Evolutionary conservation across 2,329 filamentous ascomycete species (phyloP).

Genomic region (Colletotrichum limetticola): DNA sequence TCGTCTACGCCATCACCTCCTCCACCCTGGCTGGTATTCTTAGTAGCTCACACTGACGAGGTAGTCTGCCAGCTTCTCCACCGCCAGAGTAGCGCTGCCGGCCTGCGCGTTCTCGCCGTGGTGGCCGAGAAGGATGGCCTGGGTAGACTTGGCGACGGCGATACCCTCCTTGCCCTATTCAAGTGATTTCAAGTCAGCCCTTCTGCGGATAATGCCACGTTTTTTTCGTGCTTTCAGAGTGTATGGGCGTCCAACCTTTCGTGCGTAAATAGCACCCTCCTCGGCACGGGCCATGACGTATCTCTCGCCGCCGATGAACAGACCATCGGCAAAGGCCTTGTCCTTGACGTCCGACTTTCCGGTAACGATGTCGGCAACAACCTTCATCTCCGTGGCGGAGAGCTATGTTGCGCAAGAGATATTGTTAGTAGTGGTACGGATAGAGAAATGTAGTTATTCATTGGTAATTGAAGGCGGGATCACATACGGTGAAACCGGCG

Average conservation of each 20-base stretch:
- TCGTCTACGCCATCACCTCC: slow-evolving; percentile 14
- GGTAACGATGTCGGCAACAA: slow-evolving; percentile 63
- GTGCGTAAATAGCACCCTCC: slow-evolving; percentile 83
- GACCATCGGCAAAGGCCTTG: slow-evolving; percentile 76
- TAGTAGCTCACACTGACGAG: slow-evolving; percentile 83
- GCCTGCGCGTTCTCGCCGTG: slow-evolving; percentile 80
- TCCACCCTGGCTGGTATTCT: slow-evolving; percentile 44
- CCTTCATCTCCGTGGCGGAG: slow-evolving; percentile 69
- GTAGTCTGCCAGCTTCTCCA: slow-evolving; percentile 89
- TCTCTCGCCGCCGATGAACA: slow-evolving; percentile 81
- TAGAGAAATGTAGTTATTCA: slow-evolving; percentile 3
- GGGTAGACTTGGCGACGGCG: slow-evolving; percentile 84
- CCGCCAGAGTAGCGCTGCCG: slow-evolving; percentile 79
- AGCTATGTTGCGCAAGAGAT: slow-evolving; percentile 55
- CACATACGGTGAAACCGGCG: slow-evolving; percentile 76
- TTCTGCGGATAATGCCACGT: neutral
- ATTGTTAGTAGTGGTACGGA: slow-evolving; percentile 6
- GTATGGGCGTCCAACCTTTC: slow-evolving; percentile 71
- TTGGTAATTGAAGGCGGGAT: neutral
- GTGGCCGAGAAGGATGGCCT: slow-evolving; percentile 90
- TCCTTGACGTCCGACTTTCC: slow-evolving; percentile 62
- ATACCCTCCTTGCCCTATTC: slow-evolving; percentile 79
- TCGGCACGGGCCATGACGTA: slow-evolving; percentile 83
- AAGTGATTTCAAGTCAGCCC: slow-evolving; percentile 9
- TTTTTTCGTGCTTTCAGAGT: slow-evolving; percentile 21